Evolutionary conservation across 1,284 basidiomycete species (phyloP).

Genomic region (Ganoderma meredithae): DNA sequence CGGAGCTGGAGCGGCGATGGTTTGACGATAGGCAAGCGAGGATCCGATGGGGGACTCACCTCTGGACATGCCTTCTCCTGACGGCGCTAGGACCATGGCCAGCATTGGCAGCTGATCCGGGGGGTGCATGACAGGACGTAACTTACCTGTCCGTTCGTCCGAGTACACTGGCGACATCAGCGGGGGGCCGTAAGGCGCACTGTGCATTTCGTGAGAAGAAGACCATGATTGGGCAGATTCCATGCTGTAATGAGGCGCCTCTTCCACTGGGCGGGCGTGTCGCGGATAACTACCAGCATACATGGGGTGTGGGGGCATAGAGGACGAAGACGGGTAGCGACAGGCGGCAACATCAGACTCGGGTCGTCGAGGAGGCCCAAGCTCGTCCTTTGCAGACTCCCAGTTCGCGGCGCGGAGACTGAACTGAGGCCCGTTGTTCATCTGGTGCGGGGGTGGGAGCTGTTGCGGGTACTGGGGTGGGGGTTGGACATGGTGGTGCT

Average conservation of each 20-base stretch:
- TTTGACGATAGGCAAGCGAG: slow-evolving; percentile 16
- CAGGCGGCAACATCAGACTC: slow-evolving; percentile 34
- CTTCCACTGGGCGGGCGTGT: slow-evolving; percentile 32
- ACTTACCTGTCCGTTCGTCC: slow-evolving; percentile 54
- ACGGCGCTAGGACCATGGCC: slow-evolving; percentile 28
- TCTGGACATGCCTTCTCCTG: slow-evolving; percentile 34
- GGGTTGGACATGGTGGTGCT: slow-evolving; percentile 33
- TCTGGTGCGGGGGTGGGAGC: slow-evolving; percentile 30
- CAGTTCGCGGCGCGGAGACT: slow-evolving; percentile 54
- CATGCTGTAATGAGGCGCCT: slow-evolving; percentile 41
- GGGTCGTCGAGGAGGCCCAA: slow-evolving; percentile 25
- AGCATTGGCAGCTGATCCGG: slow-evolving; percentile 19
- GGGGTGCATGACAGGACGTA: slow-evolving; percentile 19
- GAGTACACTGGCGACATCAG: slow-evolving; percentile 51
- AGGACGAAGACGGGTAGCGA: slow-evolving; percentile 33
- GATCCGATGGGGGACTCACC: slow-evolving; percentile 30
- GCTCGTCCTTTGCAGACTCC: slow-evolving; percentile 41
- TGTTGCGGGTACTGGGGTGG: slow-evolving; percentile 30
- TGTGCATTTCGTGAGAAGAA: slow-evolving; percentile 37
- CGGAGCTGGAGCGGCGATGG: slow-evolving; percentile 14
- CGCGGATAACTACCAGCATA: slow-evolving; percentile 39
- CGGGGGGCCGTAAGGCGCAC: slow-evolving; percentile 46
- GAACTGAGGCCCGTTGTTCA: slow-evolving; percentile 41
- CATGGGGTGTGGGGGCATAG: slow-evolving; percentile 28
- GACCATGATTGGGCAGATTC: slow-evolving; percentile 36